These are phyloP conservation scores for Fusarium succisae DNA, from an alignment of 2,329 filamentous ascomycete species.

Conservation along the genomic window DNA sequence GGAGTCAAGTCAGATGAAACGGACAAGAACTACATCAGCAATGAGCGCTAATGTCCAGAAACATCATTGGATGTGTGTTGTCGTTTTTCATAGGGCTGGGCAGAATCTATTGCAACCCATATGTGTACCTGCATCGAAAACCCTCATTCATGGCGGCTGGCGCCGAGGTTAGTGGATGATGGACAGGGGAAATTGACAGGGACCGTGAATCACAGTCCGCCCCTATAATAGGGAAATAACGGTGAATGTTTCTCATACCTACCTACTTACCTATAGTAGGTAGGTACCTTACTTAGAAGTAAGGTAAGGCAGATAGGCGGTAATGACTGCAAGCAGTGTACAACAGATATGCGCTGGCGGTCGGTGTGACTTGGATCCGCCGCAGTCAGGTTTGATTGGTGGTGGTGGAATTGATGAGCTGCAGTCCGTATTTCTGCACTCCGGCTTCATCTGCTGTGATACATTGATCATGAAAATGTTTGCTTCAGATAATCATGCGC, in stretches of 20 bases:
- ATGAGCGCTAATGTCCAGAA: not conserved
- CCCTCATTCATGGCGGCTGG: slow-evolving; percentile 10
- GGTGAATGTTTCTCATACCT: not conserved
- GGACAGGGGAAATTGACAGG: slow-evolving; percentile 12
- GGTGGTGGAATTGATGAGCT: not conserved
- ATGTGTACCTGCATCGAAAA: slow-evolving; percentile 27
- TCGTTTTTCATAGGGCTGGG: not conserved
- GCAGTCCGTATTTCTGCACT: not conserved
- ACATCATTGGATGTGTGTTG: not conserved
- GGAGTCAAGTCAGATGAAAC: slow-evolving; percentile 15
- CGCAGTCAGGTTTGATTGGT: not conserved
- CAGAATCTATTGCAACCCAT: not conserved
- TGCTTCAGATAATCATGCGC: slow-evolving; percentile 1
- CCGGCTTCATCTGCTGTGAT: slow-evolving; percentile 6
- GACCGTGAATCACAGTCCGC: not conserved
- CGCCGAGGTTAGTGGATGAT: slow-evolving; percentile 7
- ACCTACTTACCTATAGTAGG: too few species aligned
- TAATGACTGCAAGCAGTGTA: not conserved
- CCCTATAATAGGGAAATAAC: not conserved
- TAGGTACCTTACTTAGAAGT: too few species aligned
- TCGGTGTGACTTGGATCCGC: slow-evolving; percentile 4
- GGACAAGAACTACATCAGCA: not conserved
- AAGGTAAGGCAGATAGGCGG: not conserved
- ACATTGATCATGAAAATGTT: slow-evolving; percentile 2
- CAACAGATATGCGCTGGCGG: slow-evolving; percentile 32